Evolutionary conservation across 768 basidiomycete species (phyloP), one percentile per base, ranked within the genome.

Genomic region (Leccinum rimulosum): DNA sequence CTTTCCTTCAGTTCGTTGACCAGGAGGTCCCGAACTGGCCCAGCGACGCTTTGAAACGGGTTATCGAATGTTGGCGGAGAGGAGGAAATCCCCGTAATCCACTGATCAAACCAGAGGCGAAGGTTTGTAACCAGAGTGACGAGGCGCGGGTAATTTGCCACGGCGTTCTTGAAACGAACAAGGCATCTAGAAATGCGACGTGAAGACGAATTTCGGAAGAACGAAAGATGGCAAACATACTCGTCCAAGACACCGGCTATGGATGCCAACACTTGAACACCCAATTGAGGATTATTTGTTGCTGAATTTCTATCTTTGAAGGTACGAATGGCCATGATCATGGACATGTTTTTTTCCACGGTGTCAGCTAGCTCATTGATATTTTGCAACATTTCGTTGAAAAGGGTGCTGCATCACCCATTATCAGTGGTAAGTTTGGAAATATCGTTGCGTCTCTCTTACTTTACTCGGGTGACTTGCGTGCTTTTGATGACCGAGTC

Each of bases 401-500:
- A 83, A 5, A 85, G 72, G 1, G 73, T 73, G 54, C 83, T 84
- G 57, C 3, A 50, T 22, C 7, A 31, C 11, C 22, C 38, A 7
- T 30, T 1, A 48, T 69, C 31, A 67, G 65, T 50, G 54, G 27
- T 30, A 57, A 56, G n/a, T 33, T 40, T 1, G 15, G 7, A 12
- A 7, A 43, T 11, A 30, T 19, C 4, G 19, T 31, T 6, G 17
- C 11, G 22, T 6, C 36, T 4, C 0, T 62, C 79, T 52, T 66
- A 84, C 85, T 87, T 86, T 43, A 80, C 77, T 36, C 75, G 70
- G 45, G 79, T 78, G 17, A 69, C 74, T 27, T 84, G 61, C 1
- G 81, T 85, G 60, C 82, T 84, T 68, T 84, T 84, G 40, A 86
- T 65, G 7, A 88, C 79, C 51, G 80, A 79, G 19, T 84, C 80